Percentiles rank a stretch among this genome's conserved stretches.
phyloP scores from a whole-genome alignment of 805 yeast genomes.

The Candida broadrunensis region DNA sequence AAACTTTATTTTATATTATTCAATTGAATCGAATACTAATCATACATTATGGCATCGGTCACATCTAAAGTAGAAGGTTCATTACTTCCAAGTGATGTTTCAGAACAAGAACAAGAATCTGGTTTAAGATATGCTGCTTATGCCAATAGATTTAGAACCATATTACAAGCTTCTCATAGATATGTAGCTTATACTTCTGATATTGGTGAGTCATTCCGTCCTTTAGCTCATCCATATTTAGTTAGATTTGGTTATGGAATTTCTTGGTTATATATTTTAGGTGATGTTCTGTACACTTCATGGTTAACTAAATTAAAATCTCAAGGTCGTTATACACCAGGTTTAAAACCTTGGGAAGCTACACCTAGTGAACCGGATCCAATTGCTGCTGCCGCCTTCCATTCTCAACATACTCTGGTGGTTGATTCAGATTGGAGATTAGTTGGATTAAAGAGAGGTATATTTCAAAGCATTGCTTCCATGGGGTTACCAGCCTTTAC shows the following conservation, averaged over 20 bases:
- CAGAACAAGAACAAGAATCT: conserved; percentile 14
- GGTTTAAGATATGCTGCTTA: conserved; percentile 76
- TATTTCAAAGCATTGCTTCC: conserved; percentile 77
- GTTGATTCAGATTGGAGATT: conserved; percentile 65
- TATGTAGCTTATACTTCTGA: conserved; percentile 87
- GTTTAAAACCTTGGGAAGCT: conserved; percentile 66
- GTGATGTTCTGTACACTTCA: conserved; percentile 70
- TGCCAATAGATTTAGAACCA: conserved; percentile 70
- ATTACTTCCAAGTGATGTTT: background rate
- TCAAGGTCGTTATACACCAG: conserved; percentile 61
- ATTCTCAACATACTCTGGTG: conserved; percentile 15
- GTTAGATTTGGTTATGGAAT: conserved; percentile 68
- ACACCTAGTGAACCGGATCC: conserved; percentile 41
- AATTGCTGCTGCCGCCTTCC: conserved; percentile 33
- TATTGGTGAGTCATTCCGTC: conserved; percentile 83
- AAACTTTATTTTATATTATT: no score
- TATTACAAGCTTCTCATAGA: conserved; percentile 69
- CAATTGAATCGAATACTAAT: no score
- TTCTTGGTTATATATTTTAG: conserved; percentile 72
- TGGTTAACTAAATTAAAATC: conserved; percentile 69
- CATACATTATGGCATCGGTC: no score
- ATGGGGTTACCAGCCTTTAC: conserved; percentile 89
- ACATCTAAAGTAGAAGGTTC: background rate
- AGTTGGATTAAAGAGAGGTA: conserved; percentile 64
- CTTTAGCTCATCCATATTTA: conserved; percentile 68